phyloP scores from a whole-genome alignment of 164 flowering plant genomes.

The Tetracentron sinense region DNA sequence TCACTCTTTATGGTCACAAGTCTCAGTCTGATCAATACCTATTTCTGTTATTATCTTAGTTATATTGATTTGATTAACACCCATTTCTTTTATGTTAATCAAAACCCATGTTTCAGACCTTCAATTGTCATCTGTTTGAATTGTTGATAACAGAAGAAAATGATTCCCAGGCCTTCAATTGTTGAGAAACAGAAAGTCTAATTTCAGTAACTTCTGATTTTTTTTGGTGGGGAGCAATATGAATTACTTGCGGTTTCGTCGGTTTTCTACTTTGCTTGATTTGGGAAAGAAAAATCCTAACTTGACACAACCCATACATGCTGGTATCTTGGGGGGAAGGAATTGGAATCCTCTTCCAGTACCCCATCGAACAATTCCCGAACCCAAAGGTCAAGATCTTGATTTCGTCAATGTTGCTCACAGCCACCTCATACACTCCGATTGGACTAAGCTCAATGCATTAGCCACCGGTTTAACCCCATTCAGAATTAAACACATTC shows the following conservation, averaged over 20 bases:
- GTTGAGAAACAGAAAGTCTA: neutral
- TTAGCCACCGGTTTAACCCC: conserved; percentile 46
- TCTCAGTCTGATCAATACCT: too few relatives aligned
- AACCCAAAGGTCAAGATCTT: conserved; percentile 77
- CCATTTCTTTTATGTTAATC: too few relatives aligned
- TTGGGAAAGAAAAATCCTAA: conserved; percentile 8
- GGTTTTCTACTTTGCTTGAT: conserved; percentile 22
- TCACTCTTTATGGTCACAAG: too few relatives aligned
- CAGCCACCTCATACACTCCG: conserved; percentile 73
- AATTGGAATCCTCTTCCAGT: conserved; percentile 46
- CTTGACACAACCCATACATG: conserved; percentile 5
- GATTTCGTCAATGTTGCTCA: conserved; percentile 78
- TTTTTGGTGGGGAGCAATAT: neutral
- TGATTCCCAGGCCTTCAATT: neutral
- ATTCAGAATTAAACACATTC: conserved; percentile 61
- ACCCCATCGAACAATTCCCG: conserved; percentile 65
- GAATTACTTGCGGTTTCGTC: conserved; percentile 9
- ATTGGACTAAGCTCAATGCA: conserved; percentile 60
- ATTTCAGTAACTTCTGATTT: neutral
- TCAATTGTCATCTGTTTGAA: neutral
- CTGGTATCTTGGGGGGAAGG: conserved; percentile 16
- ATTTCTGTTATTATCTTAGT: too few relatives aligned
- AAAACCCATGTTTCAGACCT: too few relatives aligned
- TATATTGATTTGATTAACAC: too few relatives aligned
- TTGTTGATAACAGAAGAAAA: neutral